Evolutionary conservation across 1,284 basidiomycete genomes (phyloP).

Genomic region (Apiotrichum gamsii): DNA sequence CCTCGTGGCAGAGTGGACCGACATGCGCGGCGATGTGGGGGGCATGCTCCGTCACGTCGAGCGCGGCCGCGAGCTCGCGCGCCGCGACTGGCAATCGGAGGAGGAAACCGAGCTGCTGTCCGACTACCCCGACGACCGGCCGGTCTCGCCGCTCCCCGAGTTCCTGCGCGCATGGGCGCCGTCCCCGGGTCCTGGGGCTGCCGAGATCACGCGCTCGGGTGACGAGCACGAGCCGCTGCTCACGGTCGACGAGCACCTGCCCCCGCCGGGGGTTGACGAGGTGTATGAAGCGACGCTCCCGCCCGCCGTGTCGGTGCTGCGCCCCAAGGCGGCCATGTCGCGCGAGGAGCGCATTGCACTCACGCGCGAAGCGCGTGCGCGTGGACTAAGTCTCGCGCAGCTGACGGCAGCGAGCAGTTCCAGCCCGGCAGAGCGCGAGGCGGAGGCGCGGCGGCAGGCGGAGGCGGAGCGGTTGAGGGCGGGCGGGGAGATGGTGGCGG

Average conservation of each 20-base stretch:
- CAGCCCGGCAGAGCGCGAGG: slow-evolving; percentile 1
- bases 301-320: neutral
- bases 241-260: slow-evolving; percentile 13
- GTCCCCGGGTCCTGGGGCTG: slow-evolving; percentile 1
- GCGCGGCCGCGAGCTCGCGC: slow-evolving; percentile 11
- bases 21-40: slow-evolving; percentile 16
- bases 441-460: slow-evolving; percentile 3
- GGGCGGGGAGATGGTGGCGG: slow-evolving; percentile 31
- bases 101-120: neutral
- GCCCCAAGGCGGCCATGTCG: slow-evolving; percentile 14
- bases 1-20: slow-evolving; percentile 7
- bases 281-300: slow-evolving; percentile 26
- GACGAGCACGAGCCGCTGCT: slow-evolving; percentile 1
- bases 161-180: slow-evolving; percentile 27
- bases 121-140: neutral
- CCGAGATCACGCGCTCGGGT: slow-evolving; percentile 9
- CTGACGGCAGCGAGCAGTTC: slow-evolving; percentile 6
- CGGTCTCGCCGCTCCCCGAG: slow-evolving; percentile 12
- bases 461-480: slow-evolving; percentile 2
- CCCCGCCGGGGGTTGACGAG: slow-evolving; percentile 30
- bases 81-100: neutral
- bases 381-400: slow-evolving; percentile 25
- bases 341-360: slow-evolving; percentile 35
- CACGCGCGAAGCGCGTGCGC: slow-evolving; percentile 26
- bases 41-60: slow-evolving; percentile 15